phyloP scores from a whole-genome alignment of 129 eudicot species.

The Silybum marianum region DNA sequence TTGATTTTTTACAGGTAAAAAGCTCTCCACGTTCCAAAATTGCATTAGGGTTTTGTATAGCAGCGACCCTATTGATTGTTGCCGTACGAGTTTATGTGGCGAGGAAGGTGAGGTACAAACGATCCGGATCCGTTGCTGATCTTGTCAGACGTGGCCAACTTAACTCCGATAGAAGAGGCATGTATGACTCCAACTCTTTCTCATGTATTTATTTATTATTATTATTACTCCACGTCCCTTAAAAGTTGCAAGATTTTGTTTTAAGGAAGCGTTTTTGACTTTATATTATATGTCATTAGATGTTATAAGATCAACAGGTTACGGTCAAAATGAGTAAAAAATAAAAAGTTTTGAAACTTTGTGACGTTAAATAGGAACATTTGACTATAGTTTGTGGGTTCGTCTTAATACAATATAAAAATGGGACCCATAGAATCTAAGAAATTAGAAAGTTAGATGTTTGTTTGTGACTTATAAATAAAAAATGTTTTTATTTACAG shows the following conservation, averaged over 20 bases:
- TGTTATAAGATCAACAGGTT: background rate
- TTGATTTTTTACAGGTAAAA: constrained; percentile 43
- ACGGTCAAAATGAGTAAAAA: no score
- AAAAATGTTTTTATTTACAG: constrained; percentile 35
- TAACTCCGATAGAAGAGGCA: constrained; percentile 99
- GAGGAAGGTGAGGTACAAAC: constrained; percentile 47
- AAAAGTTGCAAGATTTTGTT: background rate
- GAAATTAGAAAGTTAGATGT: background rate
- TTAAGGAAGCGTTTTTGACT: background rate
- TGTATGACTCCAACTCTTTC: constrained; percentile 67
- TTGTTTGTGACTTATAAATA: background rate
- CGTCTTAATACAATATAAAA: background rate
- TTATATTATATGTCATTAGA: background rate
- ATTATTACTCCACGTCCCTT: background rate
- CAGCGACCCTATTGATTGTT: constrained; percentile 51
- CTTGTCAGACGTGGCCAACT: constrained; percentile 99
- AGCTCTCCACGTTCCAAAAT: constrained; percentile 40
- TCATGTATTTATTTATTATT: background rate
- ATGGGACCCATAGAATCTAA: background rate
- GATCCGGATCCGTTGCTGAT: constrained; percentile 93
- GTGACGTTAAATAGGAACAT: background rate
- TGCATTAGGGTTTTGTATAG: constrained; percentile 58
- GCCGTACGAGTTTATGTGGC: constrained; percentile 51
- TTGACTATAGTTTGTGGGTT: background rate
- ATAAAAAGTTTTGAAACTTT: no score